These are phyloP conservation scores for Tephrocybe sp. DNA, from an alignment of 768 basidiomycete species.

Conservation along the genomic window DNA sequence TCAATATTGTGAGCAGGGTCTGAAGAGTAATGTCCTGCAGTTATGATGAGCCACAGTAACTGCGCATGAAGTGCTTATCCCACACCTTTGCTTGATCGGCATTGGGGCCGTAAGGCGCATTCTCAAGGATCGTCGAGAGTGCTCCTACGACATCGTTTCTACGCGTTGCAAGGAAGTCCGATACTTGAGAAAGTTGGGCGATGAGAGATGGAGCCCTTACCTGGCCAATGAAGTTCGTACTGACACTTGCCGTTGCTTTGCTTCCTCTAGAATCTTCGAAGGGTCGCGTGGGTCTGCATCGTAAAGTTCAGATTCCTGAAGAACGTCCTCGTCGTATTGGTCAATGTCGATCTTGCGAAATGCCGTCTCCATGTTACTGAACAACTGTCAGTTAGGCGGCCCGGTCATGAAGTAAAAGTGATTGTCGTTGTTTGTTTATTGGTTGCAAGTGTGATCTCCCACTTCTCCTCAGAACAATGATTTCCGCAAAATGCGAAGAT, in stretches of 20 bases:
- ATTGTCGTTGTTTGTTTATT: slow-evolving; percentile 4
- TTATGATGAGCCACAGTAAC: slow-evolving; percentile 1
- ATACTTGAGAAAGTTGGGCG: background rate
- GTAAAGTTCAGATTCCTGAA: slow-evolving; percentile 84
- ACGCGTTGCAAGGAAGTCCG: background rate
- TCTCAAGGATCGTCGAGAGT: slow-evolving; percentile 66
- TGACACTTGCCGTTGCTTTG: slow-evolving; percentile 59
- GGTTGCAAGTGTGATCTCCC: too few species aligned
- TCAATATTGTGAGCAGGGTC: slow-evolving; percentile 83
- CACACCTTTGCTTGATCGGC: slow-evolving; percentile 89
- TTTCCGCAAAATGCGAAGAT: too few species aligned
- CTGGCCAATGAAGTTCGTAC: slow-evolving; percentile 75
- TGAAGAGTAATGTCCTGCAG: slow-evolving; percentile 74
- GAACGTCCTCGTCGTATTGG: slow-evolving; percentile 85
- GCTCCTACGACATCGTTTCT: slow-evolving; percentile 82
- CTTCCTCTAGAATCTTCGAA: slow-evolving; percentile 68
- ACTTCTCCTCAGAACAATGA: too few species aligned
- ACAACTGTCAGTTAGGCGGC: background rate
- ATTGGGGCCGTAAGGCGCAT: slow-evolving; percentile 85
- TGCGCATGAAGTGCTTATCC: background rate
- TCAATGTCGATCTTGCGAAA: slow-evolving; percentile 97
- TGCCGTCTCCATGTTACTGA: slow-evolving; percentile 42
- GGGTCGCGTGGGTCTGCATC: slow-evolving; percentile 84
- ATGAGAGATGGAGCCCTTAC: slow-evolving; percentile 34
- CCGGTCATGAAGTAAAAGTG: too few species aligned